Evolutionary conservation across 169 alveolate genomes (phyloP).

Genomic region (Eimeria sp.): DNA sequence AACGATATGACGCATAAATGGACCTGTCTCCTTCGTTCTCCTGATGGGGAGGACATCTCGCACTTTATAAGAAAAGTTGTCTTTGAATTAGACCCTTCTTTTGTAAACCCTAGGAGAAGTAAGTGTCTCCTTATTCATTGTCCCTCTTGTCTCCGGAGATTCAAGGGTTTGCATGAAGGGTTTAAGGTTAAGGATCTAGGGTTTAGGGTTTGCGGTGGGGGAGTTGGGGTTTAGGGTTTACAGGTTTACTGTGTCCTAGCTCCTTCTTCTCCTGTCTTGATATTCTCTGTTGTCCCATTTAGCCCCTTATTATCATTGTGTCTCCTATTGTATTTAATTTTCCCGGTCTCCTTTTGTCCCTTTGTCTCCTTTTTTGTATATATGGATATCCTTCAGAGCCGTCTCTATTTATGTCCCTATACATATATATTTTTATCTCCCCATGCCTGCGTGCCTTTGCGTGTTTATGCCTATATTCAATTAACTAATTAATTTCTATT

Average conservation of each 20-base stretch:
- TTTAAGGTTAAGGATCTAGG: background rate
- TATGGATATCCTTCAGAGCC: too few relatives aligned
- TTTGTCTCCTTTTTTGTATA: background rate
- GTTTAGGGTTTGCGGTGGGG: background rate
- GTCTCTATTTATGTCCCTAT: too few relatives aligned
- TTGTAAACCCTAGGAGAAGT: constrained; percentile 89
- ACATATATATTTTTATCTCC: too few relatives aligned
- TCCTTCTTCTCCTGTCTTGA: background rate
- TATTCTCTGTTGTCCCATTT: background rate
- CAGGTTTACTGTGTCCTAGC: background rate
- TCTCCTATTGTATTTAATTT: background rate
- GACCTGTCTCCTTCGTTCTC: constrained; percentile 83
- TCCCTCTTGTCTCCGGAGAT: background rate
- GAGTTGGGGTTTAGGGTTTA: background rate
- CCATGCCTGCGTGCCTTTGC: too few relatives aligned
- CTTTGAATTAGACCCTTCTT: constrained; percentile 92
- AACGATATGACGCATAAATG: constrained; percentile 83
- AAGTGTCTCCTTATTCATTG: background rate
- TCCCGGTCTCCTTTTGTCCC: background rate
- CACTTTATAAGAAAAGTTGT: constrained; percentile 92
- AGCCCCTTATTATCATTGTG: background rate
- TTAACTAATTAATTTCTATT: too few relatives aligned
- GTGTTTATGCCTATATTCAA: too few relatives aligned
- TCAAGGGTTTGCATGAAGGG: background rate
- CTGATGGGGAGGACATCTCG: constrained; percentile 78